These are phyloP conservation scores for Hyphopichia homilentoma DNA, from an alignment of 805 yeast genomes.

Conservation along the genomic window DNA sequence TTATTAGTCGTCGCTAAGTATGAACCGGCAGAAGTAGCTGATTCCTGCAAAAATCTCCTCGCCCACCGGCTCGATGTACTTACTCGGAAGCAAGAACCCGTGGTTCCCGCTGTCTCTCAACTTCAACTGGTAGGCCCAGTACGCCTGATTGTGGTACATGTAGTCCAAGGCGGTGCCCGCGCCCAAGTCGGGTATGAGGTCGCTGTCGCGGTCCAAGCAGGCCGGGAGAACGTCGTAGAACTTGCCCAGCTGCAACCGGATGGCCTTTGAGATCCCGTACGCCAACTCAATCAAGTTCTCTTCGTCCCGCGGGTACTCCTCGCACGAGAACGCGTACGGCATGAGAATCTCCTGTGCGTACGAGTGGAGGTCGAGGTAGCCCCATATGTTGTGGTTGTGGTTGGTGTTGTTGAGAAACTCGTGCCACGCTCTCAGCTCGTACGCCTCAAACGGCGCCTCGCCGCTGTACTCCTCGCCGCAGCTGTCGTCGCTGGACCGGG, in stretches of 20 bases:
- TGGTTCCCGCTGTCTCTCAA: slow-evolving; percentile 78
- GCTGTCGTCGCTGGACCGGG: slow-evolving; percentile 55
- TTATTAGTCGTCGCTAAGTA: slow-evolving; percentile 24
- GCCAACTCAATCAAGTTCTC: slow-evolving; percentile 80
- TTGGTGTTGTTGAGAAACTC: slow-evolving; percentile 40
- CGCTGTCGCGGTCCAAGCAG: slow-evolving; percentile 74
- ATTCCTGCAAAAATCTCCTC: slow-evolving; percentile 67
- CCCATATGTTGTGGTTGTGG: slow-evolving; percentile 58
- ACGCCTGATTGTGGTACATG: slow-evolving; percentile 78
- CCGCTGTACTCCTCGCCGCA: slow-evolving; percentile 87
- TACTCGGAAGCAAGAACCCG: slow-evolving; percentile 75
- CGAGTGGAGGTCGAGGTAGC: slow-evolving; percentile 80
- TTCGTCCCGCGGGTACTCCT: slow-evolving; percentile 67
- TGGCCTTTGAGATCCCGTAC: slow-evolving; percentile 73
- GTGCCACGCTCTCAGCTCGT: slow-evolving; percentile 38
- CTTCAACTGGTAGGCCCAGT: slow-evolving; percentile 82
- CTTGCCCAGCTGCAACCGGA: slow-evolving; percentile 61
- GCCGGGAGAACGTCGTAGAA: slow-evolving; percentile 70
- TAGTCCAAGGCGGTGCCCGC: slow-evolving; percentile 78
- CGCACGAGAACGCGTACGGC: slow-evolving; percentile 81
- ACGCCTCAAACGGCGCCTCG: slow-evolving; percentile 58
- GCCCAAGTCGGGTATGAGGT: slow-evolving; percentile 68
- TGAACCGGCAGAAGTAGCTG: slow-evolving; percentile 52
- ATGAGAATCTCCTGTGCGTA: slow-evolving; percentile 79
- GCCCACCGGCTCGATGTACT: slow-evolving; percentile 72